phyloP scores from a whole-genome alignment of 1,284 basidiomycete genomes.

The Ganoderma meredithae region DNA sequence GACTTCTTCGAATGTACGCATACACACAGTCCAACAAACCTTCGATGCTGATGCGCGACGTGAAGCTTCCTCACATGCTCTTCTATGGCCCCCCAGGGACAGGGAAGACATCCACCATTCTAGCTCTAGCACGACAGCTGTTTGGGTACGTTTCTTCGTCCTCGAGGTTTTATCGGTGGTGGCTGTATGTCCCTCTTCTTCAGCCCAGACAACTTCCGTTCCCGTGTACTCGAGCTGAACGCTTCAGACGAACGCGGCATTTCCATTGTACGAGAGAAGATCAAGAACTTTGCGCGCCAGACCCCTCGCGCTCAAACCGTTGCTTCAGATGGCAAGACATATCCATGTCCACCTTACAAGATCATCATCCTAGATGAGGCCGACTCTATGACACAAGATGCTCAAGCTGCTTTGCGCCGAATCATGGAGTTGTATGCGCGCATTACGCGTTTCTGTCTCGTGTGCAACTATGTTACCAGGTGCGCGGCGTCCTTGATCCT shows the following conservation, averaged over 20 bases:
- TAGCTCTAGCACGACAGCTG: slow-evolving; percentile 92
- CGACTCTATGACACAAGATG: slow-evolving; percentile 99
- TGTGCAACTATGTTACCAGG: slow-evolving; percentile 99
- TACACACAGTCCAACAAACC: not conserved
- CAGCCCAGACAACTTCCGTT: slow-evolving; percentile 94
- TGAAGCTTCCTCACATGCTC: slow-evolving; percentile 96
- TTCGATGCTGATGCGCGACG: not conserved
- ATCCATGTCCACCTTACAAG: slow-evolving; percentile 98
- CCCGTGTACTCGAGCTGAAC: slow-evolving; percentile 97
- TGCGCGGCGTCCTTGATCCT: slow-evolving; percentile 44
- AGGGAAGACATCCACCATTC: slow-evolving; percentile 98
- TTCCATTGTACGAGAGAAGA: slow-evolving; percentile 95
- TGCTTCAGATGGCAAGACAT: slow-evolving; percentile 82
- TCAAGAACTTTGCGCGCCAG: slow-evolving; percentile 98
- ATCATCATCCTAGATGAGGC: slow-evolving; percentile 99
- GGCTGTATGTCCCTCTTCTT: not conserved
- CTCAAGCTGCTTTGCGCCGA: slow-evolving; percentile 92
- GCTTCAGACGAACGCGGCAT: slow-evolving; percentile 99
- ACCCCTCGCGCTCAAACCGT: slow-evolving; percentile 83
- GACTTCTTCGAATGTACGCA: slow-evolving; percentile 85
- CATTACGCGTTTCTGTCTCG: slow-evolving; percentile 97
- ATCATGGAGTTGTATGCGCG: slow-evolving; percentile 99
- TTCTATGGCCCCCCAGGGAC: slow-evolving; percentile 99
- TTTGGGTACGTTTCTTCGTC: slow-evolving; percentile 76
- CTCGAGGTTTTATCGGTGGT: not conserved